Evolutionary conservation across 2,329 filamentous ascomycete species (phyloP).

Genomic region (Colletotrichum limetticola): DNA sequence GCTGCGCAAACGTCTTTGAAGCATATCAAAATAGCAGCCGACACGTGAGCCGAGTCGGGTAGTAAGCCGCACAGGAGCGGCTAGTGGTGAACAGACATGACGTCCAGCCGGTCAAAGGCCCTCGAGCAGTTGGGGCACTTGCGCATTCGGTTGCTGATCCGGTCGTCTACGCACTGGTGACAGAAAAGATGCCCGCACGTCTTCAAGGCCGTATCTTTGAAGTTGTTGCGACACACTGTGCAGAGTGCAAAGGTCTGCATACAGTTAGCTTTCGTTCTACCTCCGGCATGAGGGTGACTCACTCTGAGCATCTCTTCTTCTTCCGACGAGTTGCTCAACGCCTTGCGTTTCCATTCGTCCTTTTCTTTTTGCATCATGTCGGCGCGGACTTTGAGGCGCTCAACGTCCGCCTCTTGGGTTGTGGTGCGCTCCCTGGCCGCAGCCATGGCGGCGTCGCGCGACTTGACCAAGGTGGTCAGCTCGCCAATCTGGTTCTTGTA

Average conservation of each 20-base stretch:
- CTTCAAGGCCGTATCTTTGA: slow-evolving; percentile 94
- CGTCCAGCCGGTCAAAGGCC: slow-evolving; percentile 90
- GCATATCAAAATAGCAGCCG: slow-evolving; percentile 13
- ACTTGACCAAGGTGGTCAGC: slow-evolving; percentile 77
- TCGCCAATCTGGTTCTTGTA: slow-evolving; percentile 81
- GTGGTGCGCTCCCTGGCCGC: slow-evolving; percentile 66
- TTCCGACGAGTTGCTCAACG: slow-evolving; percentile 81
- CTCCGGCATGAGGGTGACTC: background rate
- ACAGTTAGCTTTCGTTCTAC: slow-evolving; percentile 37
- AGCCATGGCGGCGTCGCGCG: slow-evolving; percentile 74
- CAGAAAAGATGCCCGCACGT: slow-evolving; percentile 97
- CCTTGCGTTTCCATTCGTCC: slow-evolving; percentile 87
- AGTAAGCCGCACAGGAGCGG: slow-evolving; percentile 1
- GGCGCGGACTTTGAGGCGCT: slow-evolving; percentile 81
- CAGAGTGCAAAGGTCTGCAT: slow-evolving; percentile 68
- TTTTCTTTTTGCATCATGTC: slow-evolving; percentile 84
- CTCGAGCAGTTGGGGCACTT: slow-evolving; percentile 96
- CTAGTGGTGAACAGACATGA: slow-evolving; percentile 76
- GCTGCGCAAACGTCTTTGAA: slow-evolving; percentile 16
- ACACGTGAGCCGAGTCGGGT: background rate
- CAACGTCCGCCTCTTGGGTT: slow-evolving; percentile 78
- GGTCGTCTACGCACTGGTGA: slow-evolving; percentile 87
- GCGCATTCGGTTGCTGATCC: slow-evolving; percentile 87
- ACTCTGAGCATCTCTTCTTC: slow-evolving; percentile 89
- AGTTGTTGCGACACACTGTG: slow-evolving; percentile 90